A percentile compares a stretch with the other conserved stretches of the same genome.
phyloP scores from a whole-genome alignment of 1,139 yeast species.

The Scheffersomyces quercinus region DNA sequence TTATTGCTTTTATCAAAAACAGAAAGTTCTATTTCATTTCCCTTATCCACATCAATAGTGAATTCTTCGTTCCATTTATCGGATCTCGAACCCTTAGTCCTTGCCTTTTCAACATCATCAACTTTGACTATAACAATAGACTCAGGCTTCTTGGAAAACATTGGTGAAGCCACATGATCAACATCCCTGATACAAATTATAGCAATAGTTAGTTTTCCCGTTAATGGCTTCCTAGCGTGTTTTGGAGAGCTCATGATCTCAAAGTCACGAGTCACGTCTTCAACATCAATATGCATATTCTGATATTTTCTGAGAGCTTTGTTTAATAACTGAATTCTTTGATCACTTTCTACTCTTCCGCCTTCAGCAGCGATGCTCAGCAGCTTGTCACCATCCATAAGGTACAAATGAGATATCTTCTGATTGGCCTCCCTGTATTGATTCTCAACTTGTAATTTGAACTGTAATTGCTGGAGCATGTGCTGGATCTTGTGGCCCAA shows the following conservation, averaged over 20 bases:
- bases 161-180: constrained; percentile 86
- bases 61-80: constrained; percentile 89
- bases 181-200: constrained; percentile 81
- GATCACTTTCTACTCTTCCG: constrained; percentile 80
- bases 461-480: constrained; percentile 92
- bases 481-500: constrained; percentile 93
- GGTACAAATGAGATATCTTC: constrained; percentile 80
- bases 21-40: constrained; percentile 85
- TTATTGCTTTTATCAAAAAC: constrained; percentile 75
- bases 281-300: constrained; percentile 77
- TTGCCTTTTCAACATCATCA: constrained; percentile 81
- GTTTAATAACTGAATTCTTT: constrained; percentile 79
- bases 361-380: constrained; percentile 87
- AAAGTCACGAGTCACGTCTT: constrained; percentile 59
- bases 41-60: constrained; percentile 78
- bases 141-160: constrained; percentile 77
- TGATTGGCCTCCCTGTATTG: constrained; percentile 93
- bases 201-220: constrained; percentile 73
- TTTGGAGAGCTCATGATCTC: constrained; percentile 66
- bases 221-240: constrained; percentile 76
- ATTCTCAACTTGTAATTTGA: constrained; percentile 88
- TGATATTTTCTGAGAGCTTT: constrained; percentile 85
- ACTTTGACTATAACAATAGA: constrained; percentile 75
- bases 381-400: constrained; percentile 86
- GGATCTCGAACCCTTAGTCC: constrained; percentile 70